phyloP scores from a whole-genome alignment of 1,284 basidiomycete genomes.

The Cystobasidium slooffiae region DNA sequence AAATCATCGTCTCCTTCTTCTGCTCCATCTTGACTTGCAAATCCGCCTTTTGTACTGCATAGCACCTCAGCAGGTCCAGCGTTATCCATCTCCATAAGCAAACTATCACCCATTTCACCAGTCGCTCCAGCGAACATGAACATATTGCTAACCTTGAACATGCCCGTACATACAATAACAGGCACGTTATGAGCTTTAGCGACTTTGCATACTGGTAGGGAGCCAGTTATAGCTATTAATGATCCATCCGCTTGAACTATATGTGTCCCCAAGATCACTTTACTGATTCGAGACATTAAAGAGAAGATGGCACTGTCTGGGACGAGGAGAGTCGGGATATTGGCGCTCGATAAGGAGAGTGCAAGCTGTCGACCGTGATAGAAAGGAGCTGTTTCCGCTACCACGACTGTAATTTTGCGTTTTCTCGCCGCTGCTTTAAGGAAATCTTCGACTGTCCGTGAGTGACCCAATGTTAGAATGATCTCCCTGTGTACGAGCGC shows the following conservation, averaged over 20 bases:
- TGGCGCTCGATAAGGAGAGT: slow-evolving; percentile 71
- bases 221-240: slow-evolving; percentile 84
- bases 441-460: slow-evolving; percentile 91
- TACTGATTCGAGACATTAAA: slow-evolving; percentile 95
- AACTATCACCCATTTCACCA: slow-evolving; percentile 65
- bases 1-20: slow-evolving; percentile 60
- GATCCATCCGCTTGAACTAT: slow-evolving; percentile 90
- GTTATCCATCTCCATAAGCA: slow-evolving; percentile 77
- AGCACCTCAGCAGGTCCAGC: slow-evolving; percentile 82
- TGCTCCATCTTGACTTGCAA: slow-evolving; percentile 42
- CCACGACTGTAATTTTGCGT: slow-evolving; percentile 93
- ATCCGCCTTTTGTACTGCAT: slow-evolving; percentile 59
- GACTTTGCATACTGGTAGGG: slow-evolving; percentile 80
- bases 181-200: slow-evolving; percentile 92
- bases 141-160: slow-evolving; percentile 92
- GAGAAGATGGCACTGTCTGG: slow-evolving; percentile 94
- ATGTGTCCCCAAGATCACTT: slow-evolving; percentile 91
- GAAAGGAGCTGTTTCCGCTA: slow-evolving; percentile 91
- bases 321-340: slow-evolving; percentile 91
- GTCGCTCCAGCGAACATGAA: slow-evolving; percentile 90
- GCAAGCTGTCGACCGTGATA: slow-evolving; percentile 85
- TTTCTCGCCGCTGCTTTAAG: slow-evolving; percentile 86
- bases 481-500: slow-evolving; percentile 71
- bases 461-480: slow-evolving; percentile 92
- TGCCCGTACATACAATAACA: slow-evolving; percentile 90